These are phyloP conservation scores for Pisolithus tinctorius DNA, from an alignment of 768 basidiomycete species.

Conservation along the genomic window DNA sequence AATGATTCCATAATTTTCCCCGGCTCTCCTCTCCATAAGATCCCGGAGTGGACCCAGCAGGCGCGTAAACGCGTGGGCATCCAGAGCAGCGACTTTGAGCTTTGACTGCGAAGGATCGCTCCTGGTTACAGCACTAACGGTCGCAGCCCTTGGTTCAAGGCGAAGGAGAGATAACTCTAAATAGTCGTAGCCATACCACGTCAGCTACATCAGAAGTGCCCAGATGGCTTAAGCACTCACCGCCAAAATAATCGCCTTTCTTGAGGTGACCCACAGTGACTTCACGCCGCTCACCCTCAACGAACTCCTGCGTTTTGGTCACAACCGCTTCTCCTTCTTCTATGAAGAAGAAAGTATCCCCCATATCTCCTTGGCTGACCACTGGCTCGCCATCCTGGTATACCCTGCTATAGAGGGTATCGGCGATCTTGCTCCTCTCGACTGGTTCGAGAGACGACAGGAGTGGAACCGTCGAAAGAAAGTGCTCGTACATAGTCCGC, in stretches of 20 bases:
- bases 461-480: conserved; percentile 85
- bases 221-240: conserved; percentile 37
- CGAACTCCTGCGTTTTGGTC: conserved; percentile 61
- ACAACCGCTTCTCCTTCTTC: conserved; percentile 91
- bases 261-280: conserved; percentile 67
- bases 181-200: not conserved
- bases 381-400: conserved; percentile 83
- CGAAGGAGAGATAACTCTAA: conserved; percentile 88
- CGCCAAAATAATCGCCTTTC: conserved; percentile 98
- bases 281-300: conserved; percentile 53
- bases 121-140: conserved; percentile 70
- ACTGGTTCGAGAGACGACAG: conserved; percentile 79
- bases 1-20: conserved; percentile 53
- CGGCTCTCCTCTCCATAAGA: conserved; percentile 88
- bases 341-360: conserved; percentile 96
- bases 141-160: conserved; percentile 89
- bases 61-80: conserved; percentile 89
- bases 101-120: conserved; percentile 45
- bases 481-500: conserved; percentile 93
- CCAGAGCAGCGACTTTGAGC: conserved; percentile 90
- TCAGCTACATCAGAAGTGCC: conserved; percentile 3
- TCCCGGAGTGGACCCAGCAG: conserved; percentile 88
- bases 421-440: conserved; percentile 95
- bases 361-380: conserved; percentile 89
- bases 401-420: conserved; percentile 80